Evolutionary conservation across 176 grass and related monocot genomes (phyloP).

Genomic region (Carex kokanica): DNA sequence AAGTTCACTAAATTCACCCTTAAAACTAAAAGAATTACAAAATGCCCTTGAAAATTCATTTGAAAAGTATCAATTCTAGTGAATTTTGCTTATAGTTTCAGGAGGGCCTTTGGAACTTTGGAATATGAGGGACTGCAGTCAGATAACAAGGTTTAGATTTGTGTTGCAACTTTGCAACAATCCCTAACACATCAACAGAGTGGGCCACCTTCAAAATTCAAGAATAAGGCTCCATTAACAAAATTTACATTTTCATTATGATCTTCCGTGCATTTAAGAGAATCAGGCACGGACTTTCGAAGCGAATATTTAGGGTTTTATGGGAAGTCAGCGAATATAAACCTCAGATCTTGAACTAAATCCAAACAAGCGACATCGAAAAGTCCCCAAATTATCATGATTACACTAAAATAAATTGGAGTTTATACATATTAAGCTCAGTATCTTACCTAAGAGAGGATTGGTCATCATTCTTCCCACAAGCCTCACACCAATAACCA

Average conservation of each 20-base stretch:
- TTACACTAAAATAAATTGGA: neutral
- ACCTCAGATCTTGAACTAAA: neutral
- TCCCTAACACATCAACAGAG: neutral
- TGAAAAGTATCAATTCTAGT: neutral
- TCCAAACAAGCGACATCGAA: neutral
- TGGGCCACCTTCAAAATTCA: neutral
- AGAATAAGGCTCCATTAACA: neutral
- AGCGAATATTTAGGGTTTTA: neutral
- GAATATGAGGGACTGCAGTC: neutral
- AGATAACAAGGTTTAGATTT: neutral
- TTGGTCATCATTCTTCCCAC: conserved; percentile 68
- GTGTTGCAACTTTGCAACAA: neutral
- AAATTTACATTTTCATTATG: neutral
- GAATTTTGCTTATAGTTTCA: neutral
- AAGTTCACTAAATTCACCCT: neutral
- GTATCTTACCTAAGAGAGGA: conserved; percentile 67
- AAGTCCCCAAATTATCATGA: neutral
- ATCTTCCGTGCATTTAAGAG: neutral
- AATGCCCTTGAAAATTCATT: neutral
- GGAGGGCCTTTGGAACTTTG: neutral
- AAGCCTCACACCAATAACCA: conserved; percentile 89
- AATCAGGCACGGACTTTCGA: neutral
- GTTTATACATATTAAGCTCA: neutral
- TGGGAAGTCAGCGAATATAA: neutral
- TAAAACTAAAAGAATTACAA: neutral